Evolutionary conservation across 768 basidiomycete genomes (phyloP).

Genomic region (Agrocybe chaxingu): DNA sequence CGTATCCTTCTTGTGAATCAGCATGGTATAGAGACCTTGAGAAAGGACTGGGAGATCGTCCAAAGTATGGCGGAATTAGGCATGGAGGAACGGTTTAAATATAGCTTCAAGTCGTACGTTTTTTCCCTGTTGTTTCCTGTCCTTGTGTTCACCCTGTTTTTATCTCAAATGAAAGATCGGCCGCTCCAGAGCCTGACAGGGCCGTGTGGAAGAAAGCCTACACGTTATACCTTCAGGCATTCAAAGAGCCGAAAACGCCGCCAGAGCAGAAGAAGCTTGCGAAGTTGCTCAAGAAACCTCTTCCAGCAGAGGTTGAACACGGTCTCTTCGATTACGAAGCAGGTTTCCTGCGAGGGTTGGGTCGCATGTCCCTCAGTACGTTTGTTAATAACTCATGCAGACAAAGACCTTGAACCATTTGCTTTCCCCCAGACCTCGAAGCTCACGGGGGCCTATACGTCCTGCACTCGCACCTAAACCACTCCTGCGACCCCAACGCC

Average conservation of each 20-base stretch:
- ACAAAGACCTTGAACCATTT: not conserved
- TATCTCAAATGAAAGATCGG: conserved; percentile 9
- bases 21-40: conserved; percentile 40
- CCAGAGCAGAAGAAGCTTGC: conserved; percentile 57
- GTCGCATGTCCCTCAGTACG: conserved; percentile 80
- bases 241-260: conserved; percentile 51
- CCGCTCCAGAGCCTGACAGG: conserved; percentile 52
- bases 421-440: conserved; percentile 57
- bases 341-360: conserved; percentile 67
- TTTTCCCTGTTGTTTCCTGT: conserved; percentile 2
- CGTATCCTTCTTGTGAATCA: conserved; percentile 56
- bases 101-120: conserved; percentile 45
- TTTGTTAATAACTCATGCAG: conserved; percentile 14
- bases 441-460: conserved; percentile 84
- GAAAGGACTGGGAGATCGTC: conserved; percentile 53
- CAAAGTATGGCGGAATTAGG: conserved; percentile 68
- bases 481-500: conserved; percentile 76
- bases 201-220: conserved; percentile 67
- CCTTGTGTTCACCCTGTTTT: conserved; percentile 2
- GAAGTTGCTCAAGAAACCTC: conserved; percentile 49
- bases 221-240: conserved; percentile 54
- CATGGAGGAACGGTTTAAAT: conserved; percentile 65
- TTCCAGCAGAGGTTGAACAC: conserved; percentile 42
- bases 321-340: conserved; percentile 71
- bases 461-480: conserved; percentile 86